phyloP scores from a whole-genome alignment of 2,329 filamentous ascomycete genomes.

The Fusarium sp. region DNA sequence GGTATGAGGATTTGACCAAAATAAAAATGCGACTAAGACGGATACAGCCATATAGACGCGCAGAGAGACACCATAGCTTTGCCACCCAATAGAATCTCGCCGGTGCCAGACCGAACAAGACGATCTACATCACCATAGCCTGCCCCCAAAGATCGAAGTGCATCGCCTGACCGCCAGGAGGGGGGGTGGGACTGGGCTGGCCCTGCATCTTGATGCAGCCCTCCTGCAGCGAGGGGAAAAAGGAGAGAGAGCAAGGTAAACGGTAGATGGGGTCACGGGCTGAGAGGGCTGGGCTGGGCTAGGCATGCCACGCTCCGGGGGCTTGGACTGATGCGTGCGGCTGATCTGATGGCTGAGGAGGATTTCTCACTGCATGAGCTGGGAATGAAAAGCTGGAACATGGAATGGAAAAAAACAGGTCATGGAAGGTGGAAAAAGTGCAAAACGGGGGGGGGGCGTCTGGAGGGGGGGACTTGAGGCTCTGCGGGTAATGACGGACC shows the following conservation, averaged over 20 bases:
- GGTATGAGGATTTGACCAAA: neutral
- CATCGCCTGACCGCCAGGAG: neutral
- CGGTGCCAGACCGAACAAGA: neutral
- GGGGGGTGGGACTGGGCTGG: neutral
- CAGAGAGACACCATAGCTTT: neutral
- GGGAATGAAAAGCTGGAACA: neutral
- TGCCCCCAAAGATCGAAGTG: neutral
- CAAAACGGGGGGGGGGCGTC: neutral
- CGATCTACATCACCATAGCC: neutral
- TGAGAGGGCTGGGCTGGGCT: neutral
- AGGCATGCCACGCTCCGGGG: neutral
- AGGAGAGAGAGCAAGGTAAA: neutral
- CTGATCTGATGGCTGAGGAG: neutral
- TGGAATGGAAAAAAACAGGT: neutral
- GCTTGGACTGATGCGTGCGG: neutral
- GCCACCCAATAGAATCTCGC: neutral
- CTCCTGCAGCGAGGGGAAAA: neutral
- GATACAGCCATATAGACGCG: neutral
- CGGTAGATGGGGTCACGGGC: neutral
- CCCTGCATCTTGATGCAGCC: neutral
- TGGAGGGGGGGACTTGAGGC: conserved; percentile 1
- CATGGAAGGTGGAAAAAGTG: neutral
- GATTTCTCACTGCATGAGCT: neutral
- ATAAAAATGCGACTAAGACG: neutral
- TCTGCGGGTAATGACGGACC: conserved; percentile 8